Evolutionary conservation across 495 filamentous ascomycete genomes (phyloP).

Genomic region (Cercophora scortea): DNA sequence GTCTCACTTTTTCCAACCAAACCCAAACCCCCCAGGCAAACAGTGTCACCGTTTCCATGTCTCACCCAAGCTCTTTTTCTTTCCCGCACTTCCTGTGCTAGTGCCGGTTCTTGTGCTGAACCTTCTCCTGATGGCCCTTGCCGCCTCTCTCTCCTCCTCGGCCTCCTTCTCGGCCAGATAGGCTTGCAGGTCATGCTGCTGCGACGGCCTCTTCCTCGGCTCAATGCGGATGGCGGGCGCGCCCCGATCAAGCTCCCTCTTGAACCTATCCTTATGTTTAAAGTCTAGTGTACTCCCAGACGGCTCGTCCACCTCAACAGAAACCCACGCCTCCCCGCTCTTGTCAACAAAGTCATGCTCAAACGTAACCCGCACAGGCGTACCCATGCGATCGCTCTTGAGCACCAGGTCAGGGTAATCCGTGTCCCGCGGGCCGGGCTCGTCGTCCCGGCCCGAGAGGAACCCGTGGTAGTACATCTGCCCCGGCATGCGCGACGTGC

Average conservation of each 20-base stretch:
- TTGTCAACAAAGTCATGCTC: conserved; percentile 11
- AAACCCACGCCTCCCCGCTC: conserved; percentile 1
- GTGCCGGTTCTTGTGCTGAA: too few relatives aligned
- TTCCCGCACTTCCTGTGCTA: too few relatives aligned
- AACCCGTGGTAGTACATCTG: conserved; percentile 18
- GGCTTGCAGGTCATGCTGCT: not conserved
- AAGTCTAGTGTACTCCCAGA: too few relatives aligned
- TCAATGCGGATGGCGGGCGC: not conserved
- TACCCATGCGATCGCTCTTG: not conserved
- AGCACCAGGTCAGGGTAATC: not conserved
- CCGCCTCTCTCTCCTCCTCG: not conserved
- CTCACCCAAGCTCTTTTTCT: too few relatives aligned
- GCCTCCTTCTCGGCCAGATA: not conserved
- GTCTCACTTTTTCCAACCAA: too few relatives aligned
- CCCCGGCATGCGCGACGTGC: conserved; percentile 31
- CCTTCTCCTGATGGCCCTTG: not conserved
- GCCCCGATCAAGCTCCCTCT: too few relatives aligned
- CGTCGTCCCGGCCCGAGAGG: not conserved
- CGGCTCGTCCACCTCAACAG: conserved; percentile 1
- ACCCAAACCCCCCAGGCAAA: too few relatives aligned
- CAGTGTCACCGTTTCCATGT: too few relatives aligned
- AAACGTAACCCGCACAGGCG: conserved; percentile 12
- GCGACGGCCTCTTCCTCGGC: not conserved
- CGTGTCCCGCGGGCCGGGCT: not conserved
- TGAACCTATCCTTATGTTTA: too few relatives aligned